phyloP scores from a whole-genome alignment of 2,329 filamentous ascomycete genomes.

The Pseudomassariella vexata region DNA sequence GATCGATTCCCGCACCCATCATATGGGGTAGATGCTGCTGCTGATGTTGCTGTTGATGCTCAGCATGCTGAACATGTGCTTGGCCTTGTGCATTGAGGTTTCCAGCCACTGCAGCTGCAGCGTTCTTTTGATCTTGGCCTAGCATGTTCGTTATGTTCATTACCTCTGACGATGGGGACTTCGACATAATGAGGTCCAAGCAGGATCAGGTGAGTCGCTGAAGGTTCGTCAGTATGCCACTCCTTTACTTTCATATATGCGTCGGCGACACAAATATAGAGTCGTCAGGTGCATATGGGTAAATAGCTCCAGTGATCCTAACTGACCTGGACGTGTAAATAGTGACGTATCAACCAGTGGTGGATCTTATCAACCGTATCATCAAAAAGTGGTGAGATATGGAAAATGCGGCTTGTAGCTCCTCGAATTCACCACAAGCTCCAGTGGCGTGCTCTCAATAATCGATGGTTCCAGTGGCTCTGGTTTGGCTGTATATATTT shows the following conservation, averaged over 20 bases:
- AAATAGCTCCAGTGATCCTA: background rate
- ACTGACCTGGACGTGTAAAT: conserved; percentile 1
- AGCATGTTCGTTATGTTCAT: conserved; percentile 28
- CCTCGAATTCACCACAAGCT: too few species aligned
- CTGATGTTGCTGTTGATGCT: conserved; percentile 17
- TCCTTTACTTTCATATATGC: background rate
- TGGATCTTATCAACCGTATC: too few species aligned
- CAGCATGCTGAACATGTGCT: conserved; percentile 10
- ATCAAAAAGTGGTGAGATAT: too few species aligned
- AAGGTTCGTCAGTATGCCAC: too few species aligned
- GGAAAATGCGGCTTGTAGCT: too few species aligned
- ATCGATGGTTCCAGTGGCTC: too few species aligned
- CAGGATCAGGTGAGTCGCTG: background rate
- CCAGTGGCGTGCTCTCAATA: too few species aligned
- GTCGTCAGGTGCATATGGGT: background rate
- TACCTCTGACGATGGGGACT: conserved; percentile 23
- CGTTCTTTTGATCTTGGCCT: conserved; percentile 23
- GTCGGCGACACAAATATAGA: background rate
- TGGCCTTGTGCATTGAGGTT: background rate
- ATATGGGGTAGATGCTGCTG: conserved; percentile 22
- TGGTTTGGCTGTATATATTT: too few species aligned
- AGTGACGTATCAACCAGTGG: background rate
- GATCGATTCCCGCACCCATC: conserved; percentile 35
- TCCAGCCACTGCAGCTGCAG: conserved; percentile 13
- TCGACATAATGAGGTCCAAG: conserved; percentile 18